A percentile compares a stretch with the other conserved stretches of the same genome.
Evolutionary conservation across 2,329 filamentous ascomycete genomes (phyloP).

Genomic region (Arachnomyces sp.): DNA sequence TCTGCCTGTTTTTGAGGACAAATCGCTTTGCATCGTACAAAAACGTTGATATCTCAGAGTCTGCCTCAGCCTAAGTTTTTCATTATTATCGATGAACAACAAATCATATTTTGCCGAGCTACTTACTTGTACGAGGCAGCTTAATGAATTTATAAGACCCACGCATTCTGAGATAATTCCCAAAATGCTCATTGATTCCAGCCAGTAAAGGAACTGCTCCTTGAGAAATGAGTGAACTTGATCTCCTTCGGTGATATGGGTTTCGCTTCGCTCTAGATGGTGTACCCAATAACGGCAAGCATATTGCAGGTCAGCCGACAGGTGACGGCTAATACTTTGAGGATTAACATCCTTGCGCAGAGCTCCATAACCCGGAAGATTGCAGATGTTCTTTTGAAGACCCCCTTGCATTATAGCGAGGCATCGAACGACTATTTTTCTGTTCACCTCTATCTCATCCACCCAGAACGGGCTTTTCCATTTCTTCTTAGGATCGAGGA

Average conservation of each 20-base stretch:
- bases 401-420: constrained; percentile 11
- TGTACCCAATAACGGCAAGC: constrained; percentile 17
- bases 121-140: constrained; percentile 8
- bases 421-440: constrained; percentile 19
- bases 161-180: constrained; percentile 9
- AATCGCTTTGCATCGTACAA: constrained; percentile 20
- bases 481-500: constrained; percentile 15
- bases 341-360: background rate
- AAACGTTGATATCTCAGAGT: too few relatives aligned
- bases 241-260: constrained; percentile 1
- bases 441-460: constrained; percentile 22
- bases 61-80: too few relatives aligned
- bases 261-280: constrained; percentile 11
- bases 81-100: too few relatives aligned
- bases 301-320: constrained; percentile 15
- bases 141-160: constrained; percentile 5
- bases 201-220: constrained; percentile 14
- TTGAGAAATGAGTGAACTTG: constrained; percentile 9
- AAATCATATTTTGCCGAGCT: too few relatives aligned
- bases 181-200: constrained; percentile 14
- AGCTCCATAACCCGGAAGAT: background rate
- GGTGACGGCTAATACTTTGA: constrained; percentile 5
- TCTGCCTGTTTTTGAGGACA: constrained; percentile 14
- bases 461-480: constrained; percentile 18
- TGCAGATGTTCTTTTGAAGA: constrained; percentile 8